Evolutionary conservation across 2,329 filamentous ascomycete species (phyloP), one percentile per base, ranked within the genome.

Genomic region (Fusarium armeniacum): DNA sequence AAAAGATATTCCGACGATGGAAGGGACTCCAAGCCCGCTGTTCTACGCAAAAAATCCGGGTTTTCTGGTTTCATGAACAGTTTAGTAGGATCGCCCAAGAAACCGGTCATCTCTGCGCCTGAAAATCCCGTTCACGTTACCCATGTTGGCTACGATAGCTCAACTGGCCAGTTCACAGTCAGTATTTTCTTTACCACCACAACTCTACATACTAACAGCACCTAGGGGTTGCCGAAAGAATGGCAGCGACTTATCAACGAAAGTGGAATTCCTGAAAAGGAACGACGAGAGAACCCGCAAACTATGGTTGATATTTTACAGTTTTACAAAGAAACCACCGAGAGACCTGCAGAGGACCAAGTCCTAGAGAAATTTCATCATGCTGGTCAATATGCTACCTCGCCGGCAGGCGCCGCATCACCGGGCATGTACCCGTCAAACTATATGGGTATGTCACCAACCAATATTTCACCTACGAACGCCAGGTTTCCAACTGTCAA

Each of bases 81-180:
- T 78, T 78, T 91, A 65, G 90, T 97, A 62, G 92, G 93, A 71
- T 95, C 94, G 36, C 94, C 93, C 55, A 93, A 94, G 80, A 93
- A 94, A 70, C 93, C 96, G 47, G 89, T 95, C 80, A 99, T 99
- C 75, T 98, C 96, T n/a, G 93, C 94, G 38, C 96, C 96, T 57
- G 94, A 97, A 81, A 98, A 99, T 76, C 96, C 96, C 50, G 94
- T 98, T 64, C 96, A 98, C 81, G 93, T 99, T 75, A 98, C 95
- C 60, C 96, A 99, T 81, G 96, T 99, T 71, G 95, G 95, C 74
- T 98, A 97, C 79, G 95, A 99, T 81, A 97, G 96, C 82, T 88
- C 93, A 76, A 98, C 96, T 5, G 96, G 96, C 72, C 93, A 97
- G 82, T 99, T 97, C 80, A 98, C 95, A 61, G 94, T 97, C 85